phyloP scores from a whole-genome alignment of 2,329 filamentous ascomycete genomes.

The Setomelanomma holmii region DNA sequence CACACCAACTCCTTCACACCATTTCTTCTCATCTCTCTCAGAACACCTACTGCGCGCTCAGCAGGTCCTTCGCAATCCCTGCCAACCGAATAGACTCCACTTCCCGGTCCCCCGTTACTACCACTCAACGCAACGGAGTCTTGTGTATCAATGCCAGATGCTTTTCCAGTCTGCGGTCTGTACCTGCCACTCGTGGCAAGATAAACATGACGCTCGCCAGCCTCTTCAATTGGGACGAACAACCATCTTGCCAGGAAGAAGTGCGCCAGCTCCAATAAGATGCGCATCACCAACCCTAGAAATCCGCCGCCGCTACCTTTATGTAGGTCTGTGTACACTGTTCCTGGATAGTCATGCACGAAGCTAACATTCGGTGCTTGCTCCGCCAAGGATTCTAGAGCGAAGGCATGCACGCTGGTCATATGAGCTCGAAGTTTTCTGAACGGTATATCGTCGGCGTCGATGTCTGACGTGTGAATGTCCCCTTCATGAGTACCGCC shows the following conservation, averaged over 20 bases:
- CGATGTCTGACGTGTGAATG: constrained; percentile 16
- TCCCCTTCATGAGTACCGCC: constrained; percentile 22
- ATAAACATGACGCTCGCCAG: constrained; percentile 40
- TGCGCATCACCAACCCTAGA: constrained; percentile 1
- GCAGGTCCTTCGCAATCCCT: constrained; percentile 23
- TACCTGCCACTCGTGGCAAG: constrained; percentile 30
- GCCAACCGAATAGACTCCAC: constrained; percentile 28
- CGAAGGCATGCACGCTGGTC: constrained; percentile 32
- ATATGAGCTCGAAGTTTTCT: constrained; percentile 25
- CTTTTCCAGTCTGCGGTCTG: constrained; percentile 16
- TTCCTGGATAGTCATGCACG: constrained; percentile 32
- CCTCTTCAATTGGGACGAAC: constrained; percentile 28
- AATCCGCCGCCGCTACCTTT: constrained; percentile 7
- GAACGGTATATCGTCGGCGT: constrained; percentile 29
- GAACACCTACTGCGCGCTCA: constrained; percentile 9
- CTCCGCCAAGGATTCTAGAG: constrained; percentile 26
- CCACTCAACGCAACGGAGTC: neutral
- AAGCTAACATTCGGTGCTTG: constrained; percentile 27
- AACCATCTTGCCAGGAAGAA: constrained; percentile 15
- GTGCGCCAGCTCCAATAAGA: constrained; percentile 8
- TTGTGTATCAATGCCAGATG: constrained; percentile 7
- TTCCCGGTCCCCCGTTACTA: constrained; percentile 24
- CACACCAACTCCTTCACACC: constrained; percentile 36
- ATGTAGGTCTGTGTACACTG: constrained; percentile 24
- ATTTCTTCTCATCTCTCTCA: constrained; percentile 19